A percentile compares a stretch with the other conserved stretches of the same genome.
These are phyloP conservation scores for Ceraceosorus guamensis DNA, from an alignment of 1,284 basidiomycete species.

Conservation along the genomic window DNA sequence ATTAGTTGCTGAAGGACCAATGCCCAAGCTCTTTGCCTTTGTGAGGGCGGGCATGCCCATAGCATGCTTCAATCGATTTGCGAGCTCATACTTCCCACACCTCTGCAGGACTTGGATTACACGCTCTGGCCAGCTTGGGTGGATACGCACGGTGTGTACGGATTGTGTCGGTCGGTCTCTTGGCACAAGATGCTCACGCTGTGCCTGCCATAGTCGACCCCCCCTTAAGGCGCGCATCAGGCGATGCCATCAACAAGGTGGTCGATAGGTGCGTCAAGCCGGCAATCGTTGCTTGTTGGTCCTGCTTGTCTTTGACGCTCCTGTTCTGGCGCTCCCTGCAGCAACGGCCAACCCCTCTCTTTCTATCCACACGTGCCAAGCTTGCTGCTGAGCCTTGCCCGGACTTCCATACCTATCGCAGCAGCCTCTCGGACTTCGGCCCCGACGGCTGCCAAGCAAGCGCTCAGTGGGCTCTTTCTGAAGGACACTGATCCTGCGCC, in stretches of 20 bases:
- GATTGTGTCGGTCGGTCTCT: not conserved
- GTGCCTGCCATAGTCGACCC: slow-evolving; percentile 29
- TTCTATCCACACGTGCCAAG: slow-evolving; percentile 40
- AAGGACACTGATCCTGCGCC: slow-evolving; percentile 16
- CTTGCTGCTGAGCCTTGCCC: slow-evolving; percentile 30
- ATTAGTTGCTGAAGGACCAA: too few species aligned
- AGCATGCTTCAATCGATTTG: too few species aligned
- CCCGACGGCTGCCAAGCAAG: slow-evolving; percentile 35
- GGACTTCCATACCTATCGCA: slow-evolving; percentile 22
- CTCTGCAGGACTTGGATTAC: slow-evolving; percentile 39
- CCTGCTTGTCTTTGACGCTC: too few species aligned
- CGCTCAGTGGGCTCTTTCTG: slow-evolving; percentile 27
- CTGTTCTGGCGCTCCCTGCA: too few species aligned
- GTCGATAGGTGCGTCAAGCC: slow-evolving; percentile 27
- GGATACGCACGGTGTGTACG: slow-evolving; percentile 24
- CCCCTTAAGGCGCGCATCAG: slow-evolving; percentile 22
- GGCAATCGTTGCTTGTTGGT: not conserved
- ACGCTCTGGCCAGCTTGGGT: slow-evolving; percentile 46
- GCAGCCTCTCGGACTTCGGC: slow-evolving; percentile 38
- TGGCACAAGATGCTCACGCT: slow-evolving; percentile 1
- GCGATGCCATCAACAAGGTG: slow-evolving; percentile 26
- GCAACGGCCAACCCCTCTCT: slow-evolving; percentile 20
- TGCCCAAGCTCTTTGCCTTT: too few species aligned
- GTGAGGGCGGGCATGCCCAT: too few species aligned
- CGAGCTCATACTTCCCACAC: too few species aligned